Percentiles rank a stretch among this genome's conserved stretches.
phyloP scores from a whole-genome alignment of 257 asterid genomes.

The Solanum acaule region DNA sequence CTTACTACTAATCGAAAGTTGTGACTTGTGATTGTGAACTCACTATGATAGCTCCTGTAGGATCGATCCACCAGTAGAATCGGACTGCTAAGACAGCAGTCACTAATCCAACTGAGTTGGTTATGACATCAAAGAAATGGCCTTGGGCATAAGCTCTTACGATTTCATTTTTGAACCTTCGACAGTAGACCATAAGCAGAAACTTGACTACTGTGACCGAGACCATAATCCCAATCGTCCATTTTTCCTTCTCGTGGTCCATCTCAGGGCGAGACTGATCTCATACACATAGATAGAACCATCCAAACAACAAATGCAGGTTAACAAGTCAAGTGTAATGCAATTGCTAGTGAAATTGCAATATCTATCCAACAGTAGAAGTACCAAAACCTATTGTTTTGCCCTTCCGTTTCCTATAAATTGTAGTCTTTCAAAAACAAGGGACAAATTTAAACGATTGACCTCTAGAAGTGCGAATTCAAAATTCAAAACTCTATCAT shows the following conservation, averaged over 20 bases:
- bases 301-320: background rate
- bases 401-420: background rate
- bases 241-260: constrained; percentile 57
- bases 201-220: constrained; percentile 76
- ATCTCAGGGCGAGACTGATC: constrained; percentile 52
- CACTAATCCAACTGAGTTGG: constrained; percentile 74
- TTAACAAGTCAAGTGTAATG: background rate
- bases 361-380: background rate
- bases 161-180: constrained; percentile 69
- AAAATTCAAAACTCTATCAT: background rate
- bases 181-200: constrained; percentile 68
- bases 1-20: background rate
- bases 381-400: background rate
- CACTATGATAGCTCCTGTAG: constrained; percentile 73
- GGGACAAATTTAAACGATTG: background rate
- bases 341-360: background rate
- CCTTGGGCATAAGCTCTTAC: constrained; percentile 95
- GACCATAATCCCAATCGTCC: constrained; percentile 95
- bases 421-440: background rate
- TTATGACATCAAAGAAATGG: constrained; percentile 81
- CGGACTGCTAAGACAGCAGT: constrained; percentile 72
- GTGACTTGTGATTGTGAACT: constrained; percentile 13
- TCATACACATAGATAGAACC: background rate
- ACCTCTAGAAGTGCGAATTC: background rate
- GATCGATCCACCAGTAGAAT: constrained; percentile 92